Percentiles rank a stretch among this genome's conserved stretches.
These are phyloP conservation scores for Cryptosporidium sp. DNA, from an alignment of 169 alveolate genomes.

Conservation along the genomic window DNA sequence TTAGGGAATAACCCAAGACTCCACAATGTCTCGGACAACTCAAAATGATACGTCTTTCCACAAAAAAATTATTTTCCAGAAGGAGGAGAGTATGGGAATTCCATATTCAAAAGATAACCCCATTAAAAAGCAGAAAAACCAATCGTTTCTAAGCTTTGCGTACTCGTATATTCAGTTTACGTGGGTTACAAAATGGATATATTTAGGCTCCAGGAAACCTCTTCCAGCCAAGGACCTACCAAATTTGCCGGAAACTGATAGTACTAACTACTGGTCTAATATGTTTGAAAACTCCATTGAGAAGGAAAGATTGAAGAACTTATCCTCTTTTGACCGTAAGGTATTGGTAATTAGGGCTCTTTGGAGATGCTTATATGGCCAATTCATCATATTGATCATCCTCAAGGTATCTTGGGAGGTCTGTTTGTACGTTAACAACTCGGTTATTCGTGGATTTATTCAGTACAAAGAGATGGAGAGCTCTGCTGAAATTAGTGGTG, in stretches of 20 bases:
- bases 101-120: conserved; percentile 13
- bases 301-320: neutral
- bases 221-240: conserved; percentile 50
- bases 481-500: conserved; percentile 5
- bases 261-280: conserved; percentile 58
- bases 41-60: neutral
- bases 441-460: conserved; percentile 54
- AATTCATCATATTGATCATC: conserved; percentile 20
- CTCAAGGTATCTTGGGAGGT: conserved; percentile 45
- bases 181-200: conserved; percentile 73
- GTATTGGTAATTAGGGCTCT: conserved; percentile 62
- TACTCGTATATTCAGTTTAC: conserved; percentile 47
- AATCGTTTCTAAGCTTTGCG: conserved; percentile 20
- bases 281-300: conserved; percentile 38
- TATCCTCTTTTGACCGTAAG: conserved; percentile 65
- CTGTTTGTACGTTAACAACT: conserved; percentile 29
- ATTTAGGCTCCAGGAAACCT: conserved; percentile 51
- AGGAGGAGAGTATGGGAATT: neutral
- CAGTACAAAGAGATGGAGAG: conserved; percentile 68
- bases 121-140: conserved; percentile 10
- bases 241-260: conserved; percentile 29
- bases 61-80: neutral
- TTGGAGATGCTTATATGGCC: conserved; percentile 41
- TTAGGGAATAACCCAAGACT: neutral
- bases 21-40: neutral